Evolutionary conservation across 495 filamentous ascomycete species (phyloP).

Genomic region (Penicillium crystallinum): DNA sequence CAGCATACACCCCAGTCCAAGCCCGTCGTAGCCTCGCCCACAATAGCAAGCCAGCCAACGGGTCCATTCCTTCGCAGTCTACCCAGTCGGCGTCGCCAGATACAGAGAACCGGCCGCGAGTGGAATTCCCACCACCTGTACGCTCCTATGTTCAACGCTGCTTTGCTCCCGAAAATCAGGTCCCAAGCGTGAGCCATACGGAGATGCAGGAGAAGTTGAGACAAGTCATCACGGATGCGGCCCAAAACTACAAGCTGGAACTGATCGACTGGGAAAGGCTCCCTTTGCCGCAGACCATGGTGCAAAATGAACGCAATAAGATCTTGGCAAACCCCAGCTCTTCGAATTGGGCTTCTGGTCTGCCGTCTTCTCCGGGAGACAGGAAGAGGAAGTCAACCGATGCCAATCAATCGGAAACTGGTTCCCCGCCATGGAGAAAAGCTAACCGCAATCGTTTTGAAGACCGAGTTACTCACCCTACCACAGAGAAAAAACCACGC

Average conservation of each 20-base stretch:
- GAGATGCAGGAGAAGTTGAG: constrained; percentile 86
- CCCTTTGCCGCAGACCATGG: constrained; percentile 82
- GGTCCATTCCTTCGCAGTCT: constrained; percentile 13
- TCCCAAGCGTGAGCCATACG: constrained; percentile 54
- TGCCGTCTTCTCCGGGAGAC: constrained; percentile 28
- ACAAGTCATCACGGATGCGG: constrained; percentile 74
- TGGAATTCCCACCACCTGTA: constrained; percentile 71
- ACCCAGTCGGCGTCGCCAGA: constrained; percentile 12
- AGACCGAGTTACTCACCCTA: constrained; percentile 65
- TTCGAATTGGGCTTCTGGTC: constrained; percentile 32
- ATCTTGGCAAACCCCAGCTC: constrained; percentile 35
- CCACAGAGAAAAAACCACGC: constrained; percentile 56
- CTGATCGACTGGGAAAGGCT: constrained; percentile 74
- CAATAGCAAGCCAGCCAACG: constrained; percentile 23
- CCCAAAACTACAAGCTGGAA: constrained; percentile 61
- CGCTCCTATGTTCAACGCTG: constrained; percentile 79
- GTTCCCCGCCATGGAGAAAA: constrained; percentile 66
- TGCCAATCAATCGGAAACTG: constrained; percentile 39
- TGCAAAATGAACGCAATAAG: constrained; percentile 64
- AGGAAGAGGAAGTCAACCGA: constrained; percentile 81
- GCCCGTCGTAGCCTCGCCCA: constrained; percentile 42
- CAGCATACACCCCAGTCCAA: constrained; percentile 50
- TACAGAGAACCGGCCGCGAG: constrained; percentile 34
- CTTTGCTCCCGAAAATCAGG: constrained; percentile 65
- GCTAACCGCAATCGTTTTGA: constrained; percentile 65